Conservation (phyloP, 2,329 filamentous ascomycete genomes). For the Coleophoma eucalyptorum region DNA sequence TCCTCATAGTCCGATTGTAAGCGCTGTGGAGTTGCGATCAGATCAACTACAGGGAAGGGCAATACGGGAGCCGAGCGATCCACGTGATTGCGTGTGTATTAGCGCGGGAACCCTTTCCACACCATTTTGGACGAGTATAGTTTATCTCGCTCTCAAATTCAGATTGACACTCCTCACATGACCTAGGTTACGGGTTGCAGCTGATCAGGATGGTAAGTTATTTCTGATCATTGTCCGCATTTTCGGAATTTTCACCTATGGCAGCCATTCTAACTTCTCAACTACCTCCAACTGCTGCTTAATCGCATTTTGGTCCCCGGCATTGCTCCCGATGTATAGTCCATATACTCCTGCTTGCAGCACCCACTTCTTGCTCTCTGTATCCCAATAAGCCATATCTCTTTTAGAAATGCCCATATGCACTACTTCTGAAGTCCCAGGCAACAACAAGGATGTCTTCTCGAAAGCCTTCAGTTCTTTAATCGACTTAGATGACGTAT, state of each 20-base stretch:
- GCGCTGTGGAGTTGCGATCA: too few relatives aligned
- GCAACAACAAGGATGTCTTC: conserved; percentile 35
- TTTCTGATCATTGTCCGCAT: background rate
- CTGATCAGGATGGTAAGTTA: background rate
- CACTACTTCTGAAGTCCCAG: background rate
- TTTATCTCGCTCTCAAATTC: too few relatives aligned
- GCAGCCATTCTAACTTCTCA: background rate
- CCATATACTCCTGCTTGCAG: background rate
- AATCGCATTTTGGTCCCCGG: background rate
- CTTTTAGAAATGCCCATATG: background rate
- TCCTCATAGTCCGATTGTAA: too few relatives aligned
- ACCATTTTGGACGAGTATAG: too few relatives aligned
- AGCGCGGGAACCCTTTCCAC: too few relatives aligned
- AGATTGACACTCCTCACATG: too few relatives aligned
- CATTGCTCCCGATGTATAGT: background rate
- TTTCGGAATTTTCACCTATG: background rate
- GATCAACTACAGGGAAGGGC: too few relatives aligned
- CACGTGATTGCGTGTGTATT: too few relatives aligned
- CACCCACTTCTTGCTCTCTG: background rate
- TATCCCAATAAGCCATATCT: background rate
- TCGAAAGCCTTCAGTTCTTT: conserved; percentile 61
- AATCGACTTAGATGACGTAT: conserved; percentile 45
- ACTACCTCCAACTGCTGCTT: background rate
- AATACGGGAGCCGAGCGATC: too few relatives aligned
- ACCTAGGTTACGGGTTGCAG: too few relatives aligned